These are phyloP conservation scores for Trametes gibbosa DNA, from an alignment of 768 basidiomycete species.

Conservation along the genomic window DNA sequence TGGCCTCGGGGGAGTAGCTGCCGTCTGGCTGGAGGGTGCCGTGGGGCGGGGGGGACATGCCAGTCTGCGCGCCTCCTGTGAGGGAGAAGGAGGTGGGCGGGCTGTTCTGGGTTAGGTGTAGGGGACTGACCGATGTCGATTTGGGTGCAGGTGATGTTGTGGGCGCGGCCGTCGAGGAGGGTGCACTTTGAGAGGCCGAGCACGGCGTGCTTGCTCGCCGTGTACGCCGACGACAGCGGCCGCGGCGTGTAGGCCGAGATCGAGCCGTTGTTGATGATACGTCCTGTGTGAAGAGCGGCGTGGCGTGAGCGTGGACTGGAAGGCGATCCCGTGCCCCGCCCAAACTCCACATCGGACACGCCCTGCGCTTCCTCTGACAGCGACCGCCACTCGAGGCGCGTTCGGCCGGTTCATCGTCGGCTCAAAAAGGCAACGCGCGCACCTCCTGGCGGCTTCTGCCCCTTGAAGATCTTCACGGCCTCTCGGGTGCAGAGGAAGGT, in stretches of 20 bases:
- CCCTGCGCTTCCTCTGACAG: neutral
- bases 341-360: neutral
- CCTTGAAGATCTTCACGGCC: constrained; percentile 71
- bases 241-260: constrained; percentile 69
- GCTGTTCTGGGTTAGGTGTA: neutral
- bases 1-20: constrained; percentile 49
- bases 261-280: constrained; percentile 88
- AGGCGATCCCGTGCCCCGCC: too few species aligned
- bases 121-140: constrained; percentile 69
- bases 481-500: constrained; percentile 77
- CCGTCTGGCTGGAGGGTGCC: constrained; percentile 75
- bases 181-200: constrained; percentile 73
- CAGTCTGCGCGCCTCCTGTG: constrained; percentile 69
- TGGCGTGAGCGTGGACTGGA: neutral
- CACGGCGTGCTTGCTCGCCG: constrained; percentile 79
- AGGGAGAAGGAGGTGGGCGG: neutral
- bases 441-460: constrained; percentile 72
- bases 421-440: neutral
- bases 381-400: neutral
- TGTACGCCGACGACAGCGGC: constrained; percentile 64
- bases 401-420: neutral
- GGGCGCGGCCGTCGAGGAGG: constrained; percentile 70
- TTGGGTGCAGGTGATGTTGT: constrained; percentile 75
- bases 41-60: constrained; percentile 42
- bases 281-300: constrained; percentile 37